Evolutionary conservation across 129 eudicot species (phyloP).

Genomic region (Chrysanthemum seticuspe): DNA sequence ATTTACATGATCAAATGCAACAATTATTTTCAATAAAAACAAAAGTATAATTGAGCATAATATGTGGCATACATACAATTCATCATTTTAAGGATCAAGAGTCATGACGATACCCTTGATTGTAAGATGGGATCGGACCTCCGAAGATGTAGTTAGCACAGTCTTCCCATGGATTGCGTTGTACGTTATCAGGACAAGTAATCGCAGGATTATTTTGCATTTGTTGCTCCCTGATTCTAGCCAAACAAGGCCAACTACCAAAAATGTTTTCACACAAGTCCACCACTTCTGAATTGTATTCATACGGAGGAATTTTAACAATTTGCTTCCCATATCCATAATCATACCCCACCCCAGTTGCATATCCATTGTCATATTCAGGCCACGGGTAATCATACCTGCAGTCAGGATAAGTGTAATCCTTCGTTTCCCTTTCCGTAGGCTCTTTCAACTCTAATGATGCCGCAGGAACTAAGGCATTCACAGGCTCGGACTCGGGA

Average conservation of each 20-base stretch:
- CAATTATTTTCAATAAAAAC: too few relatives aligned
- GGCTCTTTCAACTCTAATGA: slow-evolving; percentile 5
- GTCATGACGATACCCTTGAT: background rate
- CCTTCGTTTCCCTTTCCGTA: slow-evolving; percentile 21
- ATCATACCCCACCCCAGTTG: slow-evolving; percentile 35
- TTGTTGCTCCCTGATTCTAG: slow-evolving; percentile 39
- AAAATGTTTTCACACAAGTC: slow-evolving; percentile 74
- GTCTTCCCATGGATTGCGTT: slow-evolving; percentile 44
- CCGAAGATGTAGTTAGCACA: slow-evolving; percentile 67
- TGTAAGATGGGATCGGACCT: slow-evolving; percentile 28
- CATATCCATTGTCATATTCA: slow-evolving; percentile 33
- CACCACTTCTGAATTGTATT: slow-evolving; percentile 58
- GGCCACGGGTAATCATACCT: slow-evolving; percentile 47
- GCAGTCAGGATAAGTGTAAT: slow-evolving; percentile 12
- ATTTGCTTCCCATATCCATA: slow-evolving; percentile 39
- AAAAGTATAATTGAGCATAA: background rate
- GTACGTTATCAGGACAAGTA: slow-evolving; percentile 10
- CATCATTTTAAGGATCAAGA: background rate
- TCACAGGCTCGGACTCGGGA: slow-evolving; percentile 14
- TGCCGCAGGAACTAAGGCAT: slow-evolving; percentile 14
- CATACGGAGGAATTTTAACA: slow-evolving; percentile 42
- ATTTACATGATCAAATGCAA: too few relatives aligned
- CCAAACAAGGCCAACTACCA: slow-evolving; percentile 86
- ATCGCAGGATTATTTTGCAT: slow-evolving; percentile 8
- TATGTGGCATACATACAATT: background rate